phyloP scores from a whole-genome alignment of 805 yeast genomes.

The Pichia cabralensis region DNA sequence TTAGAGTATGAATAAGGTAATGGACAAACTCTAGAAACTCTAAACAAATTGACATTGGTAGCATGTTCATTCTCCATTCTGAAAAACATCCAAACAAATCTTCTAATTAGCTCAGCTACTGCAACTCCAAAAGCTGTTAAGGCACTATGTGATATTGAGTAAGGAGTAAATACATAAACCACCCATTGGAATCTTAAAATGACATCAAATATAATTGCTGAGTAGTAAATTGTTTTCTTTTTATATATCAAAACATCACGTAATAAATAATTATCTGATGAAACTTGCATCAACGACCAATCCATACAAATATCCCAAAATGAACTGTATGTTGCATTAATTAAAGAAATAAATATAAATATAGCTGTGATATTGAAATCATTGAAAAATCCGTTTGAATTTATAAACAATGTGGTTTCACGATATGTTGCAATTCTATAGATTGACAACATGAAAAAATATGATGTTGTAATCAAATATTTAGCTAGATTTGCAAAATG shows the following conservation, averaged over 20 bases:
- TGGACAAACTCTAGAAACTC: constrained; percentile 84
- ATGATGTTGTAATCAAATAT: constrained; percentile 55
- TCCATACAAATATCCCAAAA: constrained; percentile 94
- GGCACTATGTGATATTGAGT: constrained; percentile 77
- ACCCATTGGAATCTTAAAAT: constrained; percentile 84
- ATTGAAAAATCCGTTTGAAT: constrained; percentile 20
- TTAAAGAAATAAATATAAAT: constrained; percentile 61
- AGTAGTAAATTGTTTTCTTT: constrained; percentile 53
- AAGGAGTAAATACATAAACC: constrained; percentile 68
- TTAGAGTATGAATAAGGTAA: constrained; percentile 55
- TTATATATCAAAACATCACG: constrained; percentile 64
- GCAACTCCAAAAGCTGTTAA: constrained; percentile 77
- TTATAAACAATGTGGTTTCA: neutral
- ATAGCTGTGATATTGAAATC: constrained; percentile 31
- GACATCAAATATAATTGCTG: constrained; percentile 65
- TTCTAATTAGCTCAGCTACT: constrained; percentile 65
- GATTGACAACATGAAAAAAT: constrained; percentile 62
- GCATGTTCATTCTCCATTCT: constrained; percentile 96
- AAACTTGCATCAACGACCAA: constrained; percentile 77
- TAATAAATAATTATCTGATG: constrained; percentile 45
- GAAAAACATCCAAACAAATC: constrained; percentile 84
- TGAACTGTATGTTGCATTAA: constrained; percentile 61
- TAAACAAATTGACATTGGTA: constrained; percentile 71
- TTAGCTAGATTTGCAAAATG: constrained; percentile 84
- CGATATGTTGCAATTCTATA: constrained; percentile 52